phyloP scores from a whole-genome alignment of 2,329 filamentous ascomycete genomes.

The Atkinsonella hypoxylon region DNA sequence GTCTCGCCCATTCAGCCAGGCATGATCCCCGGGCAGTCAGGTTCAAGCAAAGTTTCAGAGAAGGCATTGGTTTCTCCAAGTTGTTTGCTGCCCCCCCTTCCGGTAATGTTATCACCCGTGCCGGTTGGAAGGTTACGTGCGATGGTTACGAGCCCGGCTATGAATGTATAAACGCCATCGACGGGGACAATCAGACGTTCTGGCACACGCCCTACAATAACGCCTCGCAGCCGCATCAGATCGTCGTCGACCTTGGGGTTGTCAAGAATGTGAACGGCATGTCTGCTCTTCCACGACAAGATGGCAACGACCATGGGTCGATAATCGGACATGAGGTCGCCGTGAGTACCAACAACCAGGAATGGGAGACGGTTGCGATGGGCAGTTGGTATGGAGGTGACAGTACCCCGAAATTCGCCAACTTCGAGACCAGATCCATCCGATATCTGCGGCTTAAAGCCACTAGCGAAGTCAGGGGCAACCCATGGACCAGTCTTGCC shows the following conservation, averaged over 20 bases:
- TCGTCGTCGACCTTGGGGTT: slow-evolving; percentile 19
- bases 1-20: too few relatives aligned
- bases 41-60: too few relatives aligned
- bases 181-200: slow-evolving; percentile 16
- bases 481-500: slow-evolving; percentile 20
- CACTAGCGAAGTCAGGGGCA: slow-evolving; percentile 17
- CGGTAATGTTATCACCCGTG: slow-evolving; percentile 5
- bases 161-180: slow-evolving; percentile 17
- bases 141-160: slow-evolving; percentile 17
- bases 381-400: slow-evolving; percentile 19
- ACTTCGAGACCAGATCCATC: slow-evolving; percentile 18
- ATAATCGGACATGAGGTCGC: slow-evolving; percentile 17
- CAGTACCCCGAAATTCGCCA: slow-evolving; percentile 17
- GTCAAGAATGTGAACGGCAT: slow-evolving; percentile 17
- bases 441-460: slow-evolving; percentile 19
- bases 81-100: slow-evolving; percentile 4
- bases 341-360: slow-evolving; percentile 16
- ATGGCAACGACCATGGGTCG: slow-evolving; percentile 13
- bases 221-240: slow-evolving; percentile 15
- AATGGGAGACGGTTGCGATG: slow-evolving; percentile 16
- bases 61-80: too few relatives aligned
- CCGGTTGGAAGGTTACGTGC: slow-evolving; percentile 16
- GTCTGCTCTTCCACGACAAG: slow-evolving; percentile 18
- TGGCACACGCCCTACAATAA: slow-evolving; percentile 15
- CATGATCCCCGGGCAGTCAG: too few relatives aligned